These are phyloP conservation scores for Purpureocillium takamizusanense DNA, from an alignment of 2,329 filamentous ascomycete genomes.

Conservation along the genomic window DNA sequence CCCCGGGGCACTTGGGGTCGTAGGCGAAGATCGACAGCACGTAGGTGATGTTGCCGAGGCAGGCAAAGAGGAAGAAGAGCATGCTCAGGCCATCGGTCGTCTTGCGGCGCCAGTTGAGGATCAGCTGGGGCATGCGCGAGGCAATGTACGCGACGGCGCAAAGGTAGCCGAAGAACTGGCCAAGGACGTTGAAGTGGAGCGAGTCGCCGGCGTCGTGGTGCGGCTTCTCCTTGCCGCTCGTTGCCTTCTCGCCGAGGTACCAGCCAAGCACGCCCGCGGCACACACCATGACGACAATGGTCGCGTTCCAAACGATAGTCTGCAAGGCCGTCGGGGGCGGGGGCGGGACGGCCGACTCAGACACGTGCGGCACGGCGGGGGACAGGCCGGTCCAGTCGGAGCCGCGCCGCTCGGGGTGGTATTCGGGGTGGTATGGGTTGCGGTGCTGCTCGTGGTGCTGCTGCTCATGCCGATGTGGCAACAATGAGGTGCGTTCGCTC, in stretches of 20 bases:
- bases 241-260: conserved; percentile 50
- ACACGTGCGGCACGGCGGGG: conserved; percentile 71
- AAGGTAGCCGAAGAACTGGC: conserved; percentile 89
- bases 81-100: conserved; percentile 89
- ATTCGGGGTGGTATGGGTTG: conserved; percentile 27
- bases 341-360: conserved; percentile 33
- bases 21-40: conserved; percentile 88
- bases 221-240: conserved; percentile 28
- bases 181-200: conserved; percentile 63
- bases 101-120: conserved; percentile 87
- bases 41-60: conserved; percentile 88
- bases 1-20: conserved; percentile 56
- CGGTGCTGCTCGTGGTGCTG: conserved; percentile 11
- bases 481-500: conserved; percentile 44
- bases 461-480: conserved; percentile 32
- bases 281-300: conserved; percentile 73
- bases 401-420: conserved; percentile 34
- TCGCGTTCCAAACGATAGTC: conserved; percentile 61
- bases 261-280: conserved; percentile 77
- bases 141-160: conserved; percentile 86
- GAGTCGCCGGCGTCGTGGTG: conserved; percentile 32
- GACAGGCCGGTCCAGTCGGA: conserved; percentile 59
- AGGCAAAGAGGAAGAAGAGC: conserved; percentile 94
- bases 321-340: conserved; percentile 44
- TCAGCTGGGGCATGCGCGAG: conserved; percentile 78